These are phyloP conservation scores for Coelastrella sp. DNA, from an alignment of 139 green algal species.

Conservation along the genomic window DNA sequence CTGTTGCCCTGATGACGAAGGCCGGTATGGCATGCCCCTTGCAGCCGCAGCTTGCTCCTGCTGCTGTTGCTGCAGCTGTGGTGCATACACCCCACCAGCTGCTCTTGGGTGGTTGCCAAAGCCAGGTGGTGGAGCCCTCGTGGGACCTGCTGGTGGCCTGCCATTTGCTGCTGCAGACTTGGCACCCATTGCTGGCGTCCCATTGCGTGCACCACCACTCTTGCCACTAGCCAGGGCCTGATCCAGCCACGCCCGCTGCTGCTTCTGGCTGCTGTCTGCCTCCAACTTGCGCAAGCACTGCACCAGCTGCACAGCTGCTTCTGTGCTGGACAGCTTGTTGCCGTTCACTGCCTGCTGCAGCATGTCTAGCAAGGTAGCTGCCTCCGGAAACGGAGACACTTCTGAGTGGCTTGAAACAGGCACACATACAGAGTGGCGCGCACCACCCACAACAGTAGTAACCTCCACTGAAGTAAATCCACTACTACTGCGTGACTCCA, in stretches of 20 bases:
- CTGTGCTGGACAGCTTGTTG: constrained; percentile 51
- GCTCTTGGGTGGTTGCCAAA: constrained; percentile 19
- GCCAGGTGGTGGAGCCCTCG: constrained; percentile 30
- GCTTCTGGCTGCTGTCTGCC: constrained; percentile 7
- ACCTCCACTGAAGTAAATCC: constrained; percentile 50
- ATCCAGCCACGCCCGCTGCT: constrained; percentile 8
- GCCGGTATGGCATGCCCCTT: not conserved
- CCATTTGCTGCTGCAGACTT: not conserved
- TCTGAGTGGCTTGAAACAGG: constrained; percentile 42
- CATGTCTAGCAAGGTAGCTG: constrained; percentile 48
- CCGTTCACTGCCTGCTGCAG: constrained; percentile 57
- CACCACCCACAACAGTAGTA: constrained; percentile 53
- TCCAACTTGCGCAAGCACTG: constrained; percentile 58
- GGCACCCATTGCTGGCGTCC: not conserved
- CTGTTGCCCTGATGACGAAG: constrained; percentile 1
- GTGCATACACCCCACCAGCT: not conserved
- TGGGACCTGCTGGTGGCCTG: not conserved
- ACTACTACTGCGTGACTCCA: not conserved
- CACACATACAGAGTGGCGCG: constrained; percentile 59
- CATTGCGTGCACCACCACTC: not conserved
- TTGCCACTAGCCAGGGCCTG: constrained; percentile 4
- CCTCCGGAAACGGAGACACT: constrained; percentile 55
- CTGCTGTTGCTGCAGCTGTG: constrained; percentile 23
- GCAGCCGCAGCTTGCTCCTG: not conserved
- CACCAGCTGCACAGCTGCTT: constrained; percentile 62